Conservation (phyloP, 805 yeast genomes). For the Candida ponderosae region DNA sequence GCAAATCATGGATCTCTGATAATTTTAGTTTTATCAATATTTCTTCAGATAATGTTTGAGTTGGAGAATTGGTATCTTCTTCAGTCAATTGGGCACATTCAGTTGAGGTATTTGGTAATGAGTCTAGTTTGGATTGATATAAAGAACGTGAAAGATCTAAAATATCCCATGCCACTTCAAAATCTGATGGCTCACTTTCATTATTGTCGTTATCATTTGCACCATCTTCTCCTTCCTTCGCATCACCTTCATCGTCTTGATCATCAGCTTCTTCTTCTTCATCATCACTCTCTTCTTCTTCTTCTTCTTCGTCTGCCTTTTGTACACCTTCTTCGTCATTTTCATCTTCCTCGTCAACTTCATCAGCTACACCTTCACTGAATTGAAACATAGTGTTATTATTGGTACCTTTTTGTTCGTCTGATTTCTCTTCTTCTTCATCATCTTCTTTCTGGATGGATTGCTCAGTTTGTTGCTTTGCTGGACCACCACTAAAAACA, state of each 20-base stretch:
- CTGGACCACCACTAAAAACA: conserved; percentile 52
- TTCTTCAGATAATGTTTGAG: neutral
- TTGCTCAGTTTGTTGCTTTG: neutral
- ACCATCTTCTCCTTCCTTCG: conserved; percentile 10
- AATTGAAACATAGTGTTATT: conserved; percentile 21
- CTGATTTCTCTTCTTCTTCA: conserved; percentile 12
- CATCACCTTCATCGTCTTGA: conserved; percentile 16
- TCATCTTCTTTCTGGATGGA: conserved; percentile 6
- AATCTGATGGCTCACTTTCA: conserved; percentile 55
- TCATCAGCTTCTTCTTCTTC: conserved; percentile 16
- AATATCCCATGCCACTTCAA: conserved; percentile 85
- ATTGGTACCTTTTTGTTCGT: conserved; percentile 8
- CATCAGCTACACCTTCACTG: conserved; percentile 30
- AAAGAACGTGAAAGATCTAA: conserved; percentile 70
- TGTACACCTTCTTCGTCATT: conserved; percentile 15
- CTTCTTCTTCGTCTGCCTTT: conserved; percentile 18
- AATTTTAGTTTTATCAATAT: conserved; percentile 41
- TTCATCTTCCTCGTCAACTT: conserved; percentile 17
- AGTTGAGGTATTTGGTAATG: conserved; percentile 7
- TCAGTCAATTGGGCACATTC: conserved; percentile 4
- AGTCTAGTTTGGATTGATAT: conserved; percentile 34
- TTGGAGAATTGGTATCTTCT: conserved; percentile 22
- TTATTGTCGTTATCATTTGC: conserved; percentile 17
- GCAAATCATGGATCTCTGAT: conserved; percentile 66
- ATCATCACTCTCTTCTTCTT: conserved; percentile 13